Base-by-base conservation (phyloP, 495 filamentous ascomycete genomes). In the Penicillium turbatum region DNA sequence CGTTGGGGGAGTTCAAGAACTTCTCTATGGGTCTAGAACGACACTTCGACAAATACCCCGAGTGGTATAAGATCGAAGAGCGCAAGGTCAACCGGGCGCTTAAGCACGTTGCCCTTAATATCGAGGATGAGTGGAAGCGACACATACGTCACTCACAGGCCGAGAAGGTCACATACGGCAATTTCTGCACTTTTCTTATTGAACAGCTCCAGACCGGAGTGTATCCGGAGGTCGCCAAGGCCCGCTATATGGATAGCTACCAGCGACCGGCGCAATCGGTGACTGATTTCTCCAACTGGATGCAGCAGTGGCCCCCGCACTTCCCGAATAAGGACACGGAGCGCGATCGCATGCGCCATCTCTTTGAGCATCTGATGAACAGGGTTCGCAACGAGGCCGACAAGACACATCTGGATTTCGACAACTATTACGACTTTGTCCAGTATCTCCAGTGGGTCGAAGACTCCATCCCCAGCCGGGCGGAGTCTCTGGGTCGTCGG, bases 371-470 rank as follows among this genome's bases (percentile, higher is more conserved):
- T 9, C 13, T 48, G 27, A 17, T 35, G 2, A 29, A 40, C 12
- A n/a, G 17, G n/a, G 17, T 62, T 13, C 48, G 13, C 32, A 34
- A 32, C 2, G 34, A 21, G 15, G 38, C 44, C 13, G 34, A 47
- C 1, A 55, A 48, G 41, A 51, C 38, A 1, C 53, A 39, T 8
- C 16, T 43, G 5, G 40, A 50, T 8, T 64, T 61, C 15, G 19
- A 37, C 2, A 31, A 50, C 7, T 53, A 55, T 15, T 26, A 56
- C 16, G 42, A 57, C 16, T 55, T 55, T 27, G 55, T 61, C 17
- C 29, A 29, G n/a, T 61, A 61, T 19, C 32, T 64, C 34, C 37
- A 50, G 48, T 2, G 8, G 0, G 49, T 62, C 5, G 60, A 62
- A 34, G 43, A 54, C 26, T 38, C 31, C 24, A 29, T 54, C 8